Conservation (phyloP, 371 early-diverging fungal genomes). For the Mortierella sp. region DNA sequence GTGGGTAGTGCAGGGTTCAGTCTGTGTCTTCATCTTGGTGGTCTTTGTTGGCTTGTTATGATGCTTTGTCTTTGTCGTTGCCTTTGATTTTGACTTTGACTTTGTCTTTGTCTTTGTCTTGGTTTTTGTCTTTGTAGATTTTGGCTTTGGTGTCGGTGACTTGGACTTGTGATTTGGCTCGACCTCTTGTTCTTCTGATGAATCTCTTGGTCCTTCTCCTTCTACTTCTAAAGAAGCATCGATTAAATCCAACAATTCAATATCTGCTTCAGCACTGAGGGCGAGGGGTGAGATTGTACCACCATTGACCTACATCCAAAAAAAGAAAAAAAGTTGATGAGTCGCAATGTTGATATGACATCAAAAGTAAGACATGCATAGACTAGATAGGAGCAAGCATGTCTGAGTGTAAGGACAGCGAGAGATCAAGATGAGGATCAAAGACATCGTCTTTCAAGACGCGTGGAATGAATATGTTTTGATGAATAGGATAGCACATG, state of each 20-base stretch:
- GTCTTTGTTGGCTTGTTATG: not conserved
- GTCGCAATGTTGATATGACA: too few species aligned
- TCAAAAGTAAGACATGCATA: too few species aligned
- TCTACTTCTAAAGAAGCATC: not conserved
- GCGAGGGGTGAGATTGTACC: slow-evolving; percentile 1
- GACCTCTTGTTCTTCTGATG: too few species aligned
- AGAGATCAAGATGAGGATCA: too few species aligned
- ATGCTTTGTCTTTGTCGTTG: not conserved
- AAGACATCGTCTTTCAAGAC: too few species aligned
- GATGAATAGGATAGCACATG: too few species aligned
- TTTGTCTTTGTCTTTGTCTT: slow-evolving; percentile 12
- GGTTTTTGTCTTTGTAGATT: slow-evolving; percentile 4
- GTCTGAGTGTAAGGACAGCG: too few species aligned
- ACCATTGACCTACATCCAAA: not conserved
- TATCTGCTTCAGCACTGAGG: not conserved
- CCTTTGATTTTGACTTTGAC: not conserved
- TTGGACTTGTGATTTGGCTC: not conserved
- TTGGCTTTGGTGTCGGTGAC: slow-evolving; percentile 1
- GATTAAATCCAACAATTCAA: not conserved
- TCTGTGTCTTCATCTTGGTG: not conserved
- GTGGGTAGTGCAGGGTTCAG: not conserved
- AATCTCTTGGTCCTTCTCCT: too few species aligned
- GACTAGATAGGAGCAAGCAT: too few species aligned
- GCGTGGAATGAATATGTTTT: too few species aligned
- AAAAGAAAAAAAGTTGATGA: not conserved